Evolutionary conservation across 2,329 filamentous ascomycete genomes (phyloP).

Genomic region (Lecanicillium sp.): DNA sequence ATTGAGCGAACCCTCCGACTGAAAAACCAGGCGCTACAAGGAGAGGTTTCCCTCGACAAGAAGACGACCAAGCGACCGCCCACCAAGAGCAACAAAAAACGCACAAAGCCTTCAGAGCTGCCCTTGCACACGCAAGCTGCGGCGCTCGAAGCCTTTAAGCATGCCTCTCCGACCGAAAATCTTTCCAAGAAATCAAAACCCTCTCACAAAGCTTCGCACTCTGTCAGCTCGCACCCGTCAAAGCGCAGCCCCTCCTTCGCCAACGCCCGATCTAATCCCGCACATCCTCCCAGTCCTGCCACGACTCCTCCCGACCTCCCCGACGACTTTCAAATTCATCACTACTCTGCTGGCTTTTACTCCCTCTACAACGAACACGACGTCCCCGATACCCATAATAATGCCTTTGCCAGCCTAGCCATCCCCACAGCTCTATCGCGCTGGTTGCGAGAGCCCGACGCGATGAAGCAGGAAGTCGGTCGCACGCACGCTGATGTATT

Average conservation of each 20-base stretch:
- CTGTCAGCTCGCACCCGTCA: conserved; percentile 61
- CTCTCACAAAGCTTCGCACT: conserved; percentile 73
- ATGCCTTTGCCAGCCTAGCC: conserved; percentile 69
- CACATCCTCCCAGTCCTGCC: conserved; percentile 65
- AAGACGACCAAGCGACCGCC: conserved; percentile 67
- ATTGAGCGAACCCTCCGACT: conserved; percentile 64
- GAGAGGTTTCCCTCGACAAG: conserved; percentile 55
- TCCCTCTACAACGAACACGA: conserved; percentile 62
- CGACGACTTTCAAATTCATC: conserved; percentile 57
- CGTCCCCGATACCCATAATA: conserved; percentile 58
- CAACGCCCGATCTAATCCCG: conserved; percentile 54
- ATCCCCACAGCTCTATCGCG: conserved; percentile 68
- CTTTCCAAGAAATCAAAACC: conserved; percentile 76
- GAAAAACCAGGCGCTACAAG: conserved; percentile 31
- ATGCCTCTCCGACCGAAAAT: conserved; percentile 38
- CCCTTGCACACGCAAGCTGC: conserved; percentile 61
- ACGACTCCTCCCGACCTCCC: conserved; percentile 64
- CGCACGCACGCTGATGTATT: conserved; percentile 65
- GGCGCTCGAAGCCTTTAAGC: conserved; percentile 50
- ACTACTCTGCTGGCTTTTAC: conserved; percentile 70
- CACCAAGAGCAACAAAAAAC: conserved; percentile 84
- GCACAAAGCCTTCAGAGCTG: conserved; percentile 59
- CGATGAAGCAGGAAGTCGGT: conserved; percentile 61
- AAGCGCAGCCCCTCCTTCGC: conserved; percentile 60
- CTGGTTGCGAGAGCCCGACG: conserved; percentile 72